Evolutionary conservation across 108 stramenopile species (phyloP).

Genomic region (Licmophora abbreviata): DNA sequence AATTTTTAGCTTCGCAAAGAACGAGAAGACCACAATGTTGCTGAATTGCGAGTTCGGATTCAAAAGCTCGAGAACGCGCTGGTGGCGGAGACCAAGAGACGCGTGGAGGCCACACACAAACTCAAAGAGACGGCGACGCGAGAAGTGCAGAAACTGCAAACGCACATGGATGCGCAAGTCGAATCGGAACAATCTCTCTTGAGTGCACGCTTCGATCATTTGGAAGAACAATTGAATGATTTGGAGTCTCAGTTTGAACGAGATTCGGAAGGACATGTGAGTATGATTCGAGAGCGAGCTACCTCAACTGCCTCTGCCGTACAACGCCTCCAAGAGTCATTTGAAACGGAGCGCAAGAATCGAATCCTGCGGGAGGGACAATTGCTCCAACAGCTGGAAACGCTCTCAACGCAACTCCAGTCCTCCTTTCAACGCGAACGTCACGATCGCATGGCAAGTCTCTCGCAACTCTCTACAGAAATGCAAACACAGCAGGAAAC

Average conservation of each 20-base stretch:
- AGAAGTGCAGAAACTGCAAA: constrained; percentile 63
- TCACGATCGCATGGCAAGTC: constrained; percentile 53
- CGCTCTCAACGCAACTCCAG: constrained; percentile 66
- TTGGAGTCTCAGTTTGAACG: constrained; percentile 50
- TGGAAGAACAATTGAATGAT: constrained; percentile 49
- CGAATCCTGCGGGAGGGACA: constrained; percentile 78
- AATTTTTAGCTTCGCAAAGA: constrained; percentile 47
- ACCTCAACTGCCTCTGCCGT: constrained; percentile 36
- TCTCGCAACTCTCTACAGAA: constrained; percentile 48
- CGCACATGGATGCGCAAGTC: constrained; percentile 36
- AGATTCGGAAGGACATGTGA: constrained; percentile 45
- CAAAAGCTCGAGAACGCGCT: constrained; percentile 59
- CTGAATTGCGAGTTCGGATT: constrained; percentile 66
- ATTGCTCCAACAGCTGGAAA: constrained; percentile 82
- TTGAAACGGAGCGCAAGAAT: constrained; percentile 70
- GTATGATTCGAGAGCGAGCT: constrained; percentile 32
- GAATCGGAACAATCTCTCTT: constrained; percentile 38
- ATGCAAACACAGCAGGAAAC: constrained; percentile 54
- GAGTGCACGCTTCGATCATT: constrained; percentile 29
- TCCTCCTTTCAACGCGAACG: constrained; percentile 60
- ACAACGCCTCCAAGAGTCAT: constrained; percentile 50
- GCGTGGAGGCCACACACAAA: constrained; percentile 63
- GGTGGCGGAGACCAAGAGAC: constrained; percentile 67
- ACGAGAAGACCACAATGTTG: constrained; percentile 71
- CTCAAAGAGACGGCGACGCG: constrained; percentile 47